Evolutionary conservation across 495 filamentous ascomycete species (phyloP), one percentile per base, ranked within the genome.

Genomic region (Podospora appendiculata): DNA sequence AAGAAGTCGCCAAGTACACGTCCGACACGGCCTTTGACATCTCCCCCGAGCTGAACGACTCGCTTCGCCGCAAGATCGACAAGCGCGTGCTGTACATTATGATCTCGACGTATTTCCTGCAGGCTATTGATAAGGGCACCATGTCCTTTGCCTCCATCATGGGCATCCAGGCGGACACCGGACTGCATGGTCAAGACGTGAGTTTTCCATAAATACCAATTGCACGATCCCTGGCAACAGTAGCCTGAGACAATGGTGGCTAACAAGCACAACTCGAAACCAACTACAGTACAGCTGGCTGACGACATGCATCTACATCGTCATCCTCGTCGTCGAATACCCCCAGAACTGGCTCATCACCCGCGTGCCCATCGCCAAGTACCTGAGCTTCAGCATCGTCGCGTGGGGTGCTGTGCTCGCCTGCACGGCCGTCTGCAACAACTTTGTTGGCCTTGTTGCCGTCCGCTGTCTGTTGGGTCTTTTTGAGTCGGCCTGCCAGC

Each of bases 91-190:
- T 82, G 18, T 59, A 65, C 10, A 64, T 82, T 49, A 79, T 81
- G 77, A 68, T 80, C 42, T 58, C 69, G 10, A 80, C 78, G 8
- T 88, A 88, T 63, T 88, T 88, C 58, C 64, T 87, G 3, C 85
- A 88, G 48, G 82, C 84, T n/a, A 72, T 88, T 33, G 83, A 86
- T 57, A 87, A 88, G 66, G 84, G 83, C 8, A 86, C 82, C 1
- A 61, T 88, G 70, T 81, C 79, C 4, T 87, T 86, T 59, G 75
- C 84, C 5, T 82, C 83, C 14, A 85, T 86, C 46, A 87, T 88
- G 84, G 81, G 80, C 3, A 78, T 88, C 35, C 67, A 70, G 1
- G 61, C 69, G 9, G 81, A 88, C 58, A 75, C 78, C 0, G 55
- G 68, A 32, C 63, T 86, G 40, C 51, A 70, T 6, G 81, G 76